Conservation (phyloP, 768 basidiomycete genomes). For the Podaxis pistillaris region DNA sequence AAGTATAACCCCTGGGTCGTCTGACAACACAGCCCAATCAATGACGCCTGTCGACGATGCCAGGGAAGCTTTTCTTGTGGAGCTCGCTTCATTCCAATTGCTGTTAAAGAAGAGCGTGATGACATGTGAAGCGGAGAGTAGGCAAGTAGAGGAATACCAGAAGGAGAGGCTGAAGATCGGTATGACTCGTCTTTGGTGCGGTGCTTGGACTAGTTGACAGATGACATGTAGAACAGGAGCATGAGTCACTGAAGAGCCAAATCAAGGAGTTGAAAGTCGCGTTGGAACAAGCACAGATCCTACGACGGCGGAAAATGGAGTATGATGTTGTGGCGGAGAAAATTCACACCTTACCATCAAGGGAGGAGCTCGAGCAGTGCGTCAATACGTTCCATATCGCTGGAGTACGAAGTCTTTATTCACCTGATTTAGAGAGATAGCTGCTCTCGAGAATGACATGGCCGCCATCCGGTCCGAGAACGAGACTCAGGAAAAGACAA, state of each 20-base stretch:
- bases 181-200: slow-evolving; percentile 31
- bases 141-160: slow-evolving; percentile 85
- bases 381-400: slow-evolving; percentile 28
- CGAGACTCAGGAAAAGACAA: slow-evolving; percentile 64
- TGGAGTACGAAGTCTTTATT: not conserved
- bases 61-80: slow-evolving; percentile 74
- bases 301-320: slow-evolving; percentile 78
- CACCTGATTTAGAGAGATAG: slow-evolving; percentile 51
- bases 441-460: slow-evolving; percentile 75
- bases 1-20: slow-evolving; percentile 32
- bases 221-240: slow-evolving; percentile 59
- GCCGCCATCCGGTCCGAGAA: slow-evolving; percentile 70
- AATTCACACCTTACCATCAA: slow-evolving; percentile 71
- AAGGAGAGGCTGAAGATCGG: slow-evolving; percentile 71
- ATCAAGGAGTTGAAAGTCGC: slow-evolving; percentile 77
- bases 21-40: slow-evolving; percentile 18
- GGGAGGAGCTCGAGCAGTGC: slow-evolving; percentile 76
- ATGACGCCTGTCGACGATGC: slow-evolving; percentile 58
- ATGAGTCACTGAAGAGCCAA: slow-evolving; percentile 60
- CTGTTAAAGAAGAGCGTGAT: slow-evolving; percentile 74
- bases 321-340: slow-evolving; percentile 85
- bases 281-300: slow-evolving; percentile 75
- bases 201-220: slow-evolving; percentile 9
- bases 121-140: slow-evolving; percentile 82
- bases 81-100: slow-evolving; percentile 74